These are phyloP conservation scores for Inonotus hispidus DNA, from an alignment of 1,284 basidiomycete genomes.

Conservation along the genomic window DNA sequence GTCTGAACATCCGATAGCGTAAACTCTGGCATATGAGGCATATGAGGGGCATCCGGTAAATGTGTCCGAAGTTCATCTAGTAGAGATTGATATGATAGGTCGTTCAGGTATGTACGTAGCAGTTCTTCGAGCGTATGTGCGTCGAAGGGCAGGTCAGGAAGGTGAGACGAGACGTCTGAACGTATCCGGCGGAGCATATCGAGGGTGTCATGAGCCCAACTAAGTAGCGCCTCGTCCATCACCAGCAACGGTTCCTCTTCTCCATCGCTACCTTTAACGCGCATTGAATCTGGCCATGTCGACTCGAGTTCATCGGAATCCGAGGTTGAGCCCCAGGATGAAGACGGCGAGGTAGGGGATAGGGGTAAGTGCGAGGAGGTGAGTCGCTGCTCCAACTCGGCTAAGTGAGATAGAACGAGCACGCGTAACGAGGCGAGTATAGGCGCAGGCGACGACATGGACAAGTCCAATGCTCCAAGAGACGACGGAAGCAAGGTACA, in stretches of 20 bases:
- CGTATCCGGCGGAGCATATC: too few species aligned
- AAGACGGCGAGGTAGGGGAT: not conserved
- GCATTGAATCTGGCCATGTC: conserved; percentile 23
- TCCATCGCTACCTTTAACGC: not conserved
- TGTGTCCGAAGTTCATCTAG: conserved; percentile 35
- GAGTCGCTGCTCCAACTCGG: conserved; percentile 60
- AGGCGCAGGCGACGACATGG: conserved; percentile 49
- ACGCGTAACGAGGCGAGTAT: conserved; percentile 60
- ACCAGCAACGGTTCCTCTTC: conserved; percentile 23
- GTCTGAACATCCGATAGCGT: too few species aligned
- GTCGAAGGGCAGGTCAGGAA: conserved; percentile 43
- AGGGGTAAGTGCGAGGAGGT: conserved; percentile 38
- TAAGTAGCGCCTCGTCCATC: conserved; percentile 49
- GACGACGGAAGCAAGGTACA: too few species aligned
- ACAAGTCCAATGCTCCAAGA: conserved; percentile 59
- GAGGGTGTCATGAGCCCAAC: too few species aligned
- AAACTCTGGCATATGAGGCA: conserved; percentile 35
- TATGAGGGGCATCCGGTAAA: conserved; percentile 30
- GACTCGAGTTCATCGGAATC: conserved; percentile 23
- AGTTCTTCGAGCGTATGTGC: conserved; percentile 44
- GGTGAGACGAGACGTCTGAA: too few species aligned
- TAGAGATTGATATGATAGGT: conserved; percentile 45
- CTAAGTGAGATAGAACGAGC: conserved; percentile 66
- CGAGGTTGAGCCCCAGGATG: conserved; percentile 21
- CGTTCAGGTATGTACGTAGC: conserved; percentile 44